These are phyloP conservation scores for Leonotis leonurus DNA, from an alignment of 257 asterid species.

Conservation along the genomic window DNA sequence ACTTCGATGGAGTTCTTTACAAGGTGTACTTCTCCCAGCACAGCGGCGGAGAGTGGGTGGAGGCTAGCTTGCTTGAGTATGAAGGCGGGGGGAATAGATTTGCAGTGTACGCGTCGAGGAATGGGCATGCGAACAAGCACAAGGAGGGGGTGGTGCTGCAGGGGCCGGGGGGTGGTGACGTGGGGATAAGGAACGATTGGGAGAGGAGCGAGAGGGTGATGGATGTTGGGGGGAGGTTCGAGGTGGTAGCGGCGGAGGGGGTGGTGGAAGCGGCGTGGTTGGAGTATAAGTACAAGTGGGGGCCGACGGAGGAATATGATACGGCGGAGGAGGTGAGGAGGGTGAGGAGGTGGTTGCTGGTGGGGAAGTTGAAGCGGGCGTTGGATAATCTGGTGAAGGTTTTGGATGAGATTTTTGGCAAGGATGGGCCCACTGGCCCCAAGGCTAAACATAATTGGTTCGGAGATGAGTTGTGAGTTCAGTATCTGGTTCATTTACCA, in stretches of 20 bases:
- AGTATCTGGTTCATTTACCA: too few species aligned
- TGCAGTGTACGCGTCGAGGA: conserved; percentile 50
- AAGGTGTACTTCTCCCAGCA: conserved; percentile 57
- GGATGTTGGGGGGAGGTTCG: conserved; percentile 45
- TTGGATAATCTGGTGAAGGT: conserved; percentile 31
- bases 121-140: conserved; percentile 57
- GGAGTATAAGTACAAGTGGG: conserved; percentile 59
- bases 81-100: conserved; percentile 39
- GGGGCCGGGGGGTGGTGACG: conserved; percentile 30
- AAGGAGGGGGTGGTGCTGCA: conserved; percentile 42
- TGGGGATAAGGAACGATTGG: conserved; percentile 70
- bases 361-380: conserved; percentile 23
- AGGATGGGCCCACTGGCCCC: conserved; percentile 79
- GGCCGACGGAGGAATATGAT: conserved; percentile 44
- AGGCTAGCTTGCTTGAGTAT: conserved; percentile 39
- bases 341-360: conserved; percentile 24
- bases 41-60: conserved; percentile 62
- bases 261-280: conserved; percentile 69
- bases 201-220: conserved; percentile 43
- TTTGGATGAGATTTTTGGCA: conserved; percentile 51
- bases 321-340: conserved; percentile 33
- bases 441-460: conserved; percentile 55
- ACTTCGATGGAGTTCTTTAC: conserved; percentile 57
- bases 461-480: conserved; percentile 61
- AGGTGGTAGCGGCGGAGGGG: conserved; percentile 39